Conservation (phyloP, 805 yeast genomes). For the Saccharomycopsis babjevae region DNA sequence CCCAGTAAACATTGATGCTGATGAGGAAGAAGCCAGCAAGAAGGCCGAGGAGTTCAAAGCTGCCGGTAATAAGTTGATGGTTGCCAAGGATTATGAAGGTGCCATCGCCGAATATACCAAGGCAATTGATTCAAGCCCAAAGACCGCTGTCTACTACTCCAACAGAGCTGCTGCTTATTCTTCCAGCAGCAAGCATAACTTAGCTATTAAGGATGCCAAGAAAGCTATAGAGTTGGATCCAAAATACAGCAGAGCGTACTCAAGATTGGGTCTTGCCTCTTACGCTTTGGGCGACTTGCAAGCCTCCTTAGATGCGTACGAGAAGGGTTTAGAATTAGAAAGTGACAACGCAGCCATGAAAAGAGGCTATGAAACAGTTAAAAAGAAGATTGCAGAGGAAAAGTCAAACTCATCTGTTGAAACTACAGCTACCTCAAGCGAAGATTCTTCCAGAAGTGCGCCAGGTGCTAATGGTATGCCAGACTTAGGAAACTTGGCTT, state of each 20-base stretch:
- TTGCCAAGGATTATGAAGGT: slow-evolving; percentile 53
- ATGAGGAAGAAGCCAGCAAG: slow-evolving; percentile 44
- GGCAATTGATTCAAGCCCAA: slow-evolving; percentile 59
- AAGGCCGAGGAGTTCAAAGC: slow-evolving; percentile 78
- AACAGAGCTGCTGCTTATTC: slow-evolving; percentile 97
- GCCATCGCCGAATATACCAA: slow-evolving; percentile 76
- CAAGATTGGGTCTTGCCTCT: slow-evolving; percentile 88
- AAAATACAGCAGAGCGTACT: slow-evolving; percentile 80
- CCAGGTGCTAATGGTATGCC: slow-evolving; percentile 48
- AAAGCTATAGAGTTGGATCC: slow-evolving; percentile 73
- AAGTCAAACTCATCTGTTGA: slow-evolving; percentile 33
- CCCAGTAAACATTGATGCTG: slow-evolving; percentile 30
- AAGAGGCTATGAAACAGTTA: slow-evolving; percentile 89
- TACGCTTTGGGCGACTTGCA: slow-evolving; percentile 91
- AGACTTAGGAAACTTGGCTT: slow-evolving; percentile 49
- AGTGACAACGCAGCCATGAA: slow-evolving; percentile 80
- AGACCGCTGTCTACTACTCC: slow-evolving; percentile 76
- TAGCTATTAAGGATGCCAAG: slow-evolving; percentile 78
- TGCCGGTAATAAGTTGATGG: slow-evolving; percentile 88
- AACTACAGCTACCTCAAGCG: slow-evolving; percentile 16
- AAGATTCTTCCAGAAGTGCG: slow-evolving; percentile 23
- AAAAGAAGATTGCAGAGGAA: slow-evolving; percentile 74
- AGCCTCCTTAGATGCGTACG: slow-evolving; percentile 84
- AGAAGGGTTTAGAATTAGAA: slow-evolving; percentile 77
- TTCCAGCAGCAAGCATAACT: slow-evolving; percentile 58